Conservation (phyloP, 805 yeast species). For the Wickerhamiella domercqiae region DNA sequence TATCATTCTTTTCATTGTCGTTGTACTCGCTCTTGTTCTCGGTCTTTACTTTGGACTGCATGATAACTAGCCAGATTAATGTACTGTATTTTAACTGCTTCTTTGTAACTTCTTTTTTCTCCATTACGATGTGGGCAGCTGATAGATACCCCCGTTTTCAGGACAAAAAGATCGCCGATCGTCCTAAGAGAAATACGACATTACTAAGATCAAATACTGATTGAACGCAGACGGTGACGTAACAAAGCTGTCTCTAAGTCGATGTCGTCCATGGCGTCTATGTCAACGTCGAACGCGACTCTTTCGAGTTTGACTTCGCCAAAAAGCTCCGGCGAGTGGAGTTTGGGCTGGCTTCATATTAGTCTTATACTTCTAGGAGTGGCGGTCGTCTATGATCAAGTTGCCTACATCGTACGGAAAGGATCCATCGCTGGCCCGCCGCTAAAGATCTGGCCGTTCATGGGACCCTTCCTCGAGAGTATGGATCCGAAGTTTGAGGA, state of each 20-base stretch:
- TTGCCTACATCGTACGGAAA: slow-evolving; percentile 64
- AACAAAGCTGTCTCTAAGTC: no score
- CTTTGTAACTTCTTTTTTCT: no score
- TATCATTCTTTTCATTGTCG: slow-evolving; percentile 19
- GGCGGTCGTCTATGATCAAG: slow-evolving; percentile 25
- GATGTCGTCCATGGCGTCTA: no score
- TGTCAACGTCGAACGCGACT: no score
- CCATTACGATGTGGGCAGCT: no score
- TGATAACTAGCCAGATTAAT: not conserved
- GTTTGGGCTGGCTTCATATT: slow-evolving; percentile 9
- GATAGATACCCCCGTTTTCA: no score
- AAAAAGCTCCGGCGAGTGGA: no score
- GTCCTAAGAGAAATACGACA: no score
- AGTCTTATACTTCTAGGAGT: slow-evolving; percentile 13
- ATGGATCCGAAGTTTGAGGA: slow-evolving; percentile 92
- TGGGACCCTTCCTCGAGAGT: slow-evolving; percentile 91
- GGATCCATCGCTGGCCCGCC: slow-evolving; percentile 85
- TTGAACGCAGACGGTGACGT: no score
- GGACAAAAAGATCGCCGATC: no score
- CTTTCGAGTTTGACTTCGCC: no score
- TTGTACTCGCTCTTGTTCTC: slow-evolving; percentile 16
- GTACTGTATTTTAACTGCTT: not conserved
- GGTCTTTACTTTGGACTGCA: slow-evolving; percentile 13
- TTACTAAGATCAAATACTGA: no score
- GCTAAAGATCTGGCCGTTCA: slow-evolving; percentile 81